Evolutionary conservation across 495 filamentous ascomycete species (phyloP).

Genomic region (Penicillium roqueforti): DNA sequence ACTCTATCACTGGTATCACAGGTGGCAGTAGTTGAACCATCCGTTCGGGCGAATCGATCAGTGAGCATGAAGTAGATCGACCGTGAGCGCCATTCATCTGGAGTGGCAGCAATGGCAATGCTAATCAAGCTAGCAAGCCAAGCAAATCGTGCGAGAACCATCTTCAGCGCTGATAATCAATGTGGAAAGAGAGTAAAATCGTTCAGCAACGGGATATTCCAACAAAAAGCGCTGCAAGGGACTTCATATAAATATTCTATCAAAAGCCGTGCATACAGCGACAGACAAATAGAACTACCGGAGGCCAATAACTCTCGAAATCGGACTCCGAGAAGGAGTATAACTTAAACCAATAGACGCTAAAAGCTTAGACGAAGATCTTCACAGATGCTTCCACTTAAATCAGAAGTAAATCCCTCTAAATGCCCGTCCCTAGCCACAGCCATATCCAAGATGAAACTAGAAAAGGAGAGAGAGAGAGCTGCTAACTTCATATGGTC

Average conservation of each 20-base stretch:
- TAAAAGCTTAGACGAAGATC: not conserved
- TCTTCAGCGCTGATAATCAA: not conserved
- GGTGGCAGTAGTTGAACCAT: slow-evolving; percentile 56
- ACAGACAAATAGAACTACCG: not conserved
- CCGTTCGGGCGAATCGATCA: slow-evolving; percentile 67
- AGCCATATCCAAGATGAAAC: not conserved
- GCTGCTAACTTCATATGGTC: too few relatives aligned
- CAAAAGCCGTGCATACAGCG: not conserved
- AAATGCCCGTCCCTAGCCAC: slow-evolving; percentile 21
- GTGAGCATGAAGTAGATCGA: slow-evolving; percentile 74
- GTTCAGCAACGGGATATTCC: not conserved
- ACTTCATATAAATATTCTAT: not conserved
- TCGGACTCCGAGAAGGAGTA: not conserved
- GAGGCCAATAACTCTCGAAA: not conserved
- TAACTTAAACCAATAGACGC: not conserved
- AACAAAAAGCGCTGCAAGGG: not conserved
- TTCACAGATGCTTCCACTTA: slow-evolving; percentile 1
- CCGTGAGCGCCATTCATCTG: slow-evolving; percentile 56
- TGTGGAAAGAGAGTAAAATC: not conserved
- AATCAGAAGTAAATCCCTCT: slow-evolving; percentile 15
- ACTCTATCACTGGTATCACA: slow-evolving; percentile 45
- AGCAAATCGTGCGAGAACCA: slow-evolving; percentile 12
- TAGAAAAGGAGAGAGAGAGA: not conserved
- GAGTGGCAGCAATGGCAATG: slow-evolving; percentile 34
- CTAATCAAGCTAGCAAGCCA: slow-evolving; percentile 20